These are phyloP conservation scores for Fusarium compactum DNA, from an alignment of 2,329 filamentous ascomycete species.

Conservation along the genomic window DNA sequence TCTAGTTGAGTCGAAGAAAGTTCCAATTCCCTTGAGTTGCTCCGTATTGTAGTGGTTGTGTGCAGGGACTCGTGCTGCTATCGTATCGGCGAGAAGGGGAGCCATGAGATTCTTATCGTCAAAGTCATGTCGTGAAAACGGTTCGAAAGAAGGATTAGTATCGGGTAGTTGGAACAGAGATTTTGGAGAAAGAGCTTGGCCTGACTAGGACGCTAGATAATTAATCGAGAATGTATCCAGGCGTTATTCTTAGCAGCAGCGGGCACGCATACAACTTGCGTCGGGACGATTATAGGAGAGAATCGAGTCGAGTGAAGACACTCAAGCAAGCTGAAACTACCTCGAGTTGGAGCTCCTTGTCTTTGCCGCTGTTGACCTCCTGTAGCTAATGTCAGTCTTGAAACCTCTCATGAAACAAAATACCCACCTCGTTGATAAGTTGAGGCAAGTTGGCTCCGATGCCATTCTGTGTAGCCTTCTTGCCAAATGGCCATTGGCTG, in stretches of 20 bases:
- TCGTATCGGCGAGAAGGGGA: conserved; percentile 18
- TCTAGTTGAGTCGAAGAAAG: conserved; percentile 22
- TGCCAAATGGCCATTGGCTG: conserved; percentile 96
- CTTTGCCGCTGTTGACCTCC: conserved; percentile 87
- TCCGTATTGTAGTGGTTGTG: conserved; percentile 27
- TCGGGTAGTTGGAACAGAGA: conserved; percentile 31
- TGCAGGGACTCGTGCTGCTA: conserved; percentile 14
- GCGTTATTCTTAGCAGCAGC: conserved; percentile 23
- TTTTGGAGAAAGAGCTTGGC: conserved; percentile 32
- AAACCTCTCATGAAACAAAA: neutral
- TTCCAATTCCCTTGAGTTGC: conserved; percentile 36
- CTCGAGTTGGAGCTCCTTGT: conserved; percentile 96
- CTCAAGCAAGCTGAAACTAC: conserved; percentile 96
- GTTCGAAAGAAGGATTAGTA: conserved; percentile 25
- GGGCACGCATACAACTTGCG: conserved; percentile 14
- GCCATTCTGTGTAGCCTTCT: conserved; percentile 81
- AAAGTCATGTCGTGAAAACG: conserved; percentile 31
- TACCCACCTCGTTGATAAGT: conserved; percentile 77
- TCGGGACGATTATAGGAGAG: conserved; percentile 75
- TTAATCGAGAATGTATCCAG: conserved; percentile 33
- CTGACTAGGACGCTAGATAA: conserved; percentile 36
- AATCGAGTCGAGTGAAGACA: conserved; percentile 97
- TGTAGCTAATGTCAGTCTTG: conserved; percentile 49
- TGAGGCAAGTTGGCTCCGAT: conserved; percentile 94
- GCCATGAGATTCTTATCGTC: conserved; percentile 31